Conservation (phyloP, 257 asterid genomes). For the Fraxinus americana region DNA sequence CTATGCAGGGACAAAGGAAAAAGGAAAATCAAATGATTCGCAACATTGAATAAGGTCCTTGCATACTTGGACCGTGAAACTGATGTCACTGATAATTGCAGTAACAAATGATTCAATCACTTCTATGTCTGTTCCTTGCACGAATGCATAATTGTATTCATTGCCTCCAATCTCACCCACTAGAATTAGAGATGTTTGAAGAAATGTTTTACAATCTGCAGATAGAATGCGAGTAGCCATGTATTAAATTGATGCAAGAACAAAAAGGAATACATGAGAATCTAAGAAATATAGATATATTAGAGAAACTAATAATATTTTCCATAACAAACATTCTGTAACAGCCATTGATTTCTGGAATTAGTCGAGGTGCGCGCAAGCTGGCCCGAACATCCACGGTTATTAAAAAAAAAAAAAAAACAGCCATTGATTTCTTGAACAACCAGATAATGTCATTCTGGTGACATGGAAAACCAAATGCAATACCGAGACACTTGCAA, state of each 20-base stretch:
- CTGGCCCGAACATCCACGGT: no score
- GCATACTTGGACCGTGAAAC: conserved; percentile 23
- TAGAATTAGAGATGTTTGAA: conserved; percentile 40
- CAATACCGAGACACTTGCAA: no score
- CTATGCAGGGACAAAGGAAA: no score
- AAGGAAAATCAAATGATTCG: no score
- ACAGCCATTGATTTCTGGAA: neutral
- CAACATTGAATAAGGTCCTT: conserved; percentile 5
- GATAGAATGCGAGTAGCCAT: neutral
- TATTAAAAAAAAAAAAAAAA: no score
- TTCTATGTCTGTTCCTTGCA: conserved; percentile 2
- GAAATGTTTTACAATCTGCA: conserved; percentile 38
- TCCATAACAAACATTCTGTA: no score
- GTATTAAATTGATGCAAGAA: neutral
- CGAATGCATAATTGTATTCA: conserved; percentile 44
- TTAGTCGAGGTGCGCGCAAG: no score
- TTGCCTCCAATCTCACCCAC: conserved; percentile 71
- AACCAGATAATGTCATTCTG: neutral
- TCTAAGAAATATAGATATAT: neutral
- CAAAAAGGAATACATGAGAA: neutral
- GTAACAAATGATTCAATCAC: conserved; percentile 29
- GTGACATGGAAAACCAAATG: no score
- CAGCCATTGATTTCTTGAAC: neutral
- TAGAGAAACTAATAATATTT: neutral
- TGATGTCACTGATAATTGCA: conserved; percentile 28